Evolutionary conservation across 805 yeast species (phyloP).

Genomic region (Priceomyces haplophilus): DNA sequence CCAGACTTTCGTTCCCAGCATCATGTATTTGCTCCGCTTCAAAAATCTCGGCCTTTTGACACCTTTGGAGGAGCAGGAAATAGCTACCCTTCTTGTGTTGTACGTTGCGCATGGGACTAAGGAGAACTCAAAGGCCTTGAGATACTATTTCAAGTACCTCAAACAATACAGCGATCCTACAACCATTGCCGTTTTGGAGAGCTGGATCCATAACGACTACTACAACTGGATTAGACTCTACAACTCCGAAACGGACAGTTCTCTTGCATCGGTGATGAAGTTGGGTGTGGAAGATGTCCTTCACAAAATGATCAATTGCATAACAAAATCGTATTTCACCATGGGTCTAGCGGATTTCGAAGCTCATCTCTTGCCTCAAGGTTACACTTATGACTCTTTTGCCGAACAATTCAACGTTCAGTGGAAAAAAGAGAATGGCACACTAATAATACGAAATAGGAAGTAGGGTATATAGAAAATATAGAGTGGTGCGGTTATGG

Average conservation of each 20-base stretch:
- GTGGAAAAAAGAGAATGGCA: conserved; percentile 33
- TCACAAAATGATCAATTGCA: conserved; percentile 26
- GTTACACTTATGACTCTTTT: conserved; percentile 18
- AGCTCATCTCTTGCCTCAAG: conserved; percentile 24
- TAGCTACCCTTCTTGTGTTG: conserved; percentile 40
- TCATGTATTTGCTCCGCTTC: conserved; percentile 38
- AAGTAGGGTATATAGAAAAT: conserved; percentile 4
- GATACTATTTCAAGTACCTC: conserved; percentile 26
- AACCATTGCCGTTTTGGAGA: conserved; percentile 16
- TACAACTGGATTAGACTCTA: conserved; percentile 28
- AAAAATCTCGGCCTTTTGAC: conserved; percentile 20
- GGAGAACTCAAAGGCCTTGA: conserved; percentile 30
- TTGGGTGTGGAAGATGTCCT: conserved; percentile 37
- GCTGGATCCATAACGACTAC: conserved; percentile 32
- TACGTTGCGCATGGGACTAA: conserved; percentile 44
- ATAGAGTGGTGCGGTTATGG: not conserved
- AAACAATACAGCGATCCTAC: conserved; percentile 10
- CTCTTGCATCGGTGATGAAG: conserved; percentile 37
- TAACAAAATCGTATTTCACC: conserved; percentile 38
- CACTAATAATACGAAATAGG: conserved; percentile 24
- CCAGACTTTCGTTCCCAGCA: conserved; percentile 54
- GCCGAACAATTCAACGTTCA: conserved; percentile 15
- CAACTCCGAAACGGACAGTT: conserved; percentile 30
- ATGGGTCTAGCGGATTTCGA: conserved; percentile 25
- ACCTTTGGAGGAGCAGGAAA: conserved; percentile 33